phyloP scores from a whole-genome alignment of 441 rosid species.

The Erysimum pusillum region DNA sequence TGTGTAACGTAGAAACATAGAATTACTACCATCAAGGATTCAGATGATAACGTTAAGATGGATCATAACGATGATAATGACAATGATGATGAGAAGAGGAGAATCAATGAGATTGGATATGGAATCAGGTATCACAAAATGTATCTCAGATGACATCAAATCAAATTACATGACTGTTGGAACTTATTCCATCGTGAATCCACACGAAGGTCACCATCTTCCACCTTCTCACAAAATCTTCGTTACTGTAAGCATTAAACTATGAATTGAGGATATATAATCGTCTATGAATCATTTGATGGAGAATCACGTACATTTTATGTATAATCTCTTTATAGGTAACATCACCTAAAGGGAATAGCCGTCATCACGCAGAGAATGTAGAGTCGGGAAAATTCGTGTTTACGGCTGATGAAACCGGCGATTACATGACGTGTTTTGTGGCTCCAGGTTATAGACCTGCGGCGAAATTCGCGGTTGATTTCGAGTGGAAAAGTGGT shows the following conservation, averaged over 20 bases:
- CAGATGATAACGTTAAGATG: constrained; percentile 36
- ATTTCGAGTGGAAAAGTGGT: constrained; percentile 88
- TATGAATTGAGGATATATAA: not conserved
- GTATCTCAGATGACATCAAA: constrained; percentile 88
- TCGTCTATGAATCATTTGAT: not conserved
- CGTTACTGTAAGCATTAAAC: constrained; percentile 56
- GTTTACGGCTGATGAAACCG: constrained; percentile 72
- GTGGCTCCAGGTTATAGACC: constrained; percentile 55
- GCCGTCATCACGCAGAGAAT: constrained; percentile 60
- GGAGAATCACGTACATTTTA: constrained; percentile 5
- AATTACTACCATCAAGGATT: constrained; percentile 27
- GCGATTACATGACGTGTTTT: constrained; percentile 77
- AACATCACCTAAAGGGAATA: constrained; percentile 70
- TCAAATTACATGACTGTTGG: constrained; percentile 68
- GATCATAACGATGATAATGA: constrained; percentile 31
- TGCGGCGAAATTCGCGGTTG: constrained; percentile 50
- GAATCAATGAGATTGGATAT: constrained; percentile 74
- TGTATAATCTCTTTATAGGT: constrained; percentile 52
- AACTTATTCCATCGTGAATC: constrained; percentile 66
- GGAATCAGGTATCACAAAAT: constrained; percentile 67
- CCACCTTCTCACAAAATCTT: constrained; percentile 68
- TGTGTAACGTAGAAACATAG: no score
- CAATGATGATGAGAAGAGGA: constrained; percentile 41
- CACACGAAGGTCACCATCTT: constrained; percentile 57
- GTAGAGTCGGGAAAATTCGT: constrained; percentile 76